phyloP scores from a whole-genome alignment of 805 yeast genomes.

The Pichia eremophila region DNA sequence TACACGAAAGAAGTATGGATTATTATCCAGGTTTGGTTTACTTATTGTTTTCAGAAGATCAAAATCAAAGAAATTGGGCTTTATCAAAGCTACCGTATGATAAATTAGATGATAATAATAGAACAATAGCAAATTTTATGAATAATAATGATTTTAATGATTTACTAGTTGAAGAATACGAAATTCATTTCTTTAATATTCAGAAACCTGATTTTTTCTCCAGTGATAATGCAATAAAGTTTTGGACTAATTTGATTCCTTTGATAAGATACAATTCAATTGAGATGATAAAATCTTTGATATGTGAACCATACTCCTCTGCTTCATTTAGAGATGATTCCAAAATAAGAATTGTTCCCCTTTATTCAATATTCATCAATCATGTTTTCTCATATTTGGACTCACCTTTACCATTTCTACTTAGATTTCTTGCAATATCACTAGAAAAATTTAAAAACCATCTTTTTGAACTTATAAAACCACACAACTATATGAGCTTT shows the following conservation, averaged over 20 bases:
- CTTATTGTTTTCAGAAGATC: slow-evolving; percentile 45
- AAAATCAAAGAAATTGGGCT: slow-evolving; percentile 41
- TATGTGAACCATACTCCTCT: slow-evolving; percentile 20
- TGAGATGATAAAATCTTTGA: slow-evolving; percentile 25
- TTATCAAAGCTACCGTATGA: slow-evolving; percentile 21
- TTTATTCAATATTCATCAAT: slow-evolving; percentile 35
- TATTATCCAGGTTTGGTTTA: slow-evolving; percentile 43
- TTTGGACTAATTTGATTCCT: slow-evolving; percentile 38
- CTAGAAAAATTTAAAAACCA: slow-evolving; percentile 32
- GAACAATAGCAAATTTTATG: not conserved
- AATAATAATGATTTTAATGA: slow-evolving; percentile 20
- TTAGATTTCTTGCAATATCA: slow-evolving; percentile 41
- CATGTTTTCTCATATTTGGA: slow-evolving; percentile 43
- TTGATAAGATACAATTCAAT: slow-evolving; percentile 29
- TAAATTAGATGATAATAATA: slow-evolving; percentile 9
- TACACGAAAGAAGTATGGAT: slow-evolving; percentile 15
- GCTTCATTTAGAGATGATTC: slow-evolving; percentile 15
- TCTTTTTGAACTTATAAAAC: slow-evolving; percentile 50
- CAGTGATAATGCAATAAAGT: slow-evolving; percentile 30
- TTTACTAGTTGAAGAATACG: slow-evolving; percentile 47
- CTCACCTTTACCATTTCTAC: slow-evolving; percentile 42
- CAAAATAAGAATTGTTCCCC: slow-evolving; percentile 27
- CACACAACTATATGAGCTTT: slow-evolving; percentile 43
- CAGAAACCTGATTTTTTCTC: slow-evolving; percentile 45
- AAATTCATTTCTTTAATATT: slow-evolving; percentile 38